These are phyloP conservation scores for Neocucurbitaria cava DNA, from an alignment of 2,329 filamentous ascomycete species.

Conservation along the genomic window DNA sequence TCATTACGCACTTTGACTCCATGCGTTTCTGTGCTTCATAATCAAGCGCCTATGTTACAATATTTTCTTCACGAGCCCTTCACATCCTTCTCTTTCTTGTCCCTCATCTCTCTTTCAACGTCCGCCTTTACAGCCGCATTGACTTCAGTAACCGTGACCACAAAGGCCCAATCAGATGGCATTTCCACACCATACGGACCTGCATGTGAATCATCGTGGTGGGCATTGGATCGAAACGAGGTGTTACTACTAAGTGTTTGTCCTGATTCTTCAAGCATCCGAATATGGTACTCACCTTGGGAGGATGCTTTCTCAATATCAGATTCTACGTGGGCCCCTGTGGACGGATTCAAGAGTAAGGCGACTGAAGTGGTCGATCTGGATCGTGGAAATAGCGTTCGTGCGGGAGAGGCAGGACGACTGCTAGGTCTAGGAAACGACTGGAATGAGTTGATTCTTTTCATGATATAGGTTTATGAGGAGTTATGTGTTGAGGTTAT, in stretches of 20 bases:
- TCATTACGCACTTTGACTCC: no score
- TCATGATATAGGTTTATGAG: not conserved
- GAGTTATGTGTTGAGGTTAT: not conserved
- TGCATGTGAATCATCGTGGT: conserved; percentile 13
- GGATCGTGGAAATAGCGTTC: not conserved
- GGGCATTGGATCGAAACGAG: conserved; percentile 1
- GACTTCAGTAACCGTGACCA: conserved; percentile 1
- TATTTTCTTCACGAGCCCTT: not conserved
- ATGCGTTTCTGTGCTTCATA: not conserved
- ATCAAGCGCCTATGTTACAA: not conserved
- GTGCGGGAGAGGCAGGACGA: not conserved
- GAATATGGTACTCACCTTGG: not conserved
- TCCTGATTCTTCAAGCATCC: not conserved
- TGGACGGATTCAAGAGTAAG: not conserved
- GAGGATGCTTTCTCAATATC: not conserved
- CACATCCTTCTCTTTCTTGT: not conserved
- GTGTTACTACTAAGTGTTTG: not conserved
- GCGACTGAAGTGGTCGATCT: not conserved
- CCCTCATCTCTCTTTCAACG: not conserved
- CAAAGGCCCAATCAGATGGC: conserved; percentile 10
- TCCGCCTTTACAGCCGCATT: not conserved
- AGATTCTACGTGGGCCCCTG: not conserved
- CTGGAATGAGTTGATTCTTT: not conserved
- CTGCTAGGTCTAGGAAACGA: not conserved
- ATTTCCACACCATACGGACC: conserved; percentile 20